phyloP scores from a whole-genome alignment of 306 rosid species.

The Mimosa bimucronata region DNA sequence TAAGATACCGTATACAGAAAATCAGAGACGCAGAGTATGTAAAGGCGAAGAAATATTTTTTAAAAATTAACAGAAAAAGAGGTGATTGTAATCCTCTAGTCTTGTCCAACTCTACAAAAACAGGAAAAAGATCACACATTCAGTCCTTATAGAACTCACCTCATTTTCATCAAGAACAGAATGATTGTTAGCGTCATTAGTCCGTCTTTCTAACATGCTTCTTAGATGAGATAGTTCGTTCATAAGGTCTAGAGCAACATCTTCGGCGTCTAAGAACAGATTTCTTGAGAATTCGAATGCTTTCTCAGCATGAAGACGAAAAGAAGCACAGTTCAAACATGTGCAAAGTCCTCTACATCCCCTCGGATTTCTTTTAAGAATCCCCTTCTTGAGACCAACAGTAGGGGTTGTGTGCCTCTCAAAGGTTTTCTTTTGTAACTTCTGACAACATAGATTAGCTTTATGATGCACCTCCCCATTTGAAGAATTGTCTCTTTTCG shows the following conservation, averaged over 20 bases:
- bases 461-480: slow-evolving; percentile 40
- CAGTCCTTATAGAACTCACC: slow-evolving; percentile 46
- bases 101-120: neutral
- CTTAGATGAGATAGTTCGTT: slow-evolving; percentile 65
- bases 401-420: slow-evolving; percentile 30
- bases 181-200: slow-evolving; percentile 36
- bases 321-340: slow-evolving; percentile 85
- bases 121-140: slow-evolving; percentile 15
- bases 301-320: slow-evolving; percentile 83
- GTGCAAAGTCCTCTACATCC: slow-evolving; percentile 91
- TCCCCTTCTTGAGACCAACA: slow-evolving; percentile 44
- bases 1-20: neutral
- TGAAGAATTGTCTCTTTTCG: slow-evolving; percentile 33
- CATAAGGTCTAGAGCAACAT: slow-evolving; percentile 68
- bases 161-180: slow-evolving; percentile 36
- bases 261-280: slow-evolving; percentile 77
- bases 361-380: slow-evolving; percentile 77
- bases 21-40: neutral
- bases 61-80: neutral
- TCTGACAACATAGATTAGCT: slow-evolving; percentile 34
- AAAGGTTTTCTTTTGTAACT: slow-evolving; percentile 28
- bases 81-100: neutral
- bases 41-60: neutral
- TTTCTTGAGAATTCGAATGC: slow-evolving; percentile 88
- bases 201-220: slow-evolving; percentile 50